A percentile compares a stretch with the other conserved stretches of the same genome.
phyloP scores from a whole-genome alignment of 2,329 filamentous ascomycete genomes.

The Xenoacremonium recifei region DNA sequence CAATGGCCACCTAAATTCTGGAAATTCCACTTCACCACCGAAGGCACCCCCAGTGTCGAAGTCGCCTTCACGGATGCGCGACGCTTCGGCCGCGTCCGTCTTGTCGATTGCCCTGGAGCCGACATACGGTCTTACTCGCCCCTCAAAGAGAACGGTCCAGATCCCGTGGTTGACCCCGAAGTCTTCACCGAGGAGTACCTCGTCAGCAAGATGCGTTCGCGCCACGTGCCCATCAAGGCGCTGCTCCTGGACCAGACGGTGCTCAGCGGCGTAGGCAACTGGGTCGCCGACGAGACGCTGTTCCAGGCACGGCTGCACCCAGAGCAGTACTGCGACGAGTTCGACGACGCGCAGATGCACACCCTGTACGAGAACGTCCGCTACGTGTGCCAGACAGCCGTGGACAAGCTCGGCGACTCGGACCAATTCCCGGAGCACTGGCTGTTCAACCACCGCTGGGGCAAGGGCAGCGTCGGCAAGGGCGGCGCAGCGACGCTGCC shows the following conservation, averaged over 20 bases:
- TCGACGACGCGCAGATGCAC: slow-evolving; percentile 68
- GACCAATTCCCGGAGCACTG: slow-evolving; percentile 82
- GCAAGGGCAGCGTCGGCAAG: slow-evolving; percentile 72
- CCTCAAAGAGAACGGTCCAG: slow-evolving; percentile 87
- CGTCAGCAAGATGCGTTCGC: slow-evolving; percentile 64
- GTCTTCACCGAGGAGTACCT: slow-evolving; percentile 77
- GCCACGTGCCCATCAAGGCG: slow-evolving; percentile 86
- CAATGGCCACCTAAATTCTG: slow-evolving; percentile 86
- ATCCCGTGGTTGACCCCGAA: slow-evolving; percentile 81
- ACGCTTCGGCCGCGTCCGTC: slow-evolving; percentile 73
- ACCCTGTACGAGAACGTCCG: slow-evolving; percentile 70
- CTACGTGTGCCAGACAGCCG: slow-evolving; percentile 76
- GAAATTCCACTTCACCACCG: slow-evolving; percentile 78
- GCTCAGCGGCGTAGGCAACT: slow-evolving; percentile 93
- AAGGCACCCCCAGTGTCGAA: slow-evolving; percentile 51
- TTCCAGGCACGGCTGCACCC: slow-evolving; percentile 89
- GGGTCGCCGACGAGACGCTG: slow-evolving; percentile 93
- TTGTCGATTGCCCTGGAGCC: slow-evolving; percentile 76
- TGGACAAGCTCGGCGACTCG: slow-evolving; percentile 77
- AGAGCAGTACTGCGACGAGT: slow-evolving; percentile 86
- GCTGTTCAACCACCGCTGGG: slow-evolving; percentile 87
- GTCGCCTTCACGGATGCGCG: slow-evolving; percentile 83
- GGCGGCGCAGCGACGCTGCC: slow-evolving; percentile 65
- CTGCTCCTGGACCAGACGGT: slow-evolving; percentile 83
- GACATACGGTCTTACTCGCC: slow-evolving; percentile 76